These are phyloP conservation scores for Solanum commersonii DNA, from an alignment of 257 asterid species.

Conservation along the genomic window DNA sequence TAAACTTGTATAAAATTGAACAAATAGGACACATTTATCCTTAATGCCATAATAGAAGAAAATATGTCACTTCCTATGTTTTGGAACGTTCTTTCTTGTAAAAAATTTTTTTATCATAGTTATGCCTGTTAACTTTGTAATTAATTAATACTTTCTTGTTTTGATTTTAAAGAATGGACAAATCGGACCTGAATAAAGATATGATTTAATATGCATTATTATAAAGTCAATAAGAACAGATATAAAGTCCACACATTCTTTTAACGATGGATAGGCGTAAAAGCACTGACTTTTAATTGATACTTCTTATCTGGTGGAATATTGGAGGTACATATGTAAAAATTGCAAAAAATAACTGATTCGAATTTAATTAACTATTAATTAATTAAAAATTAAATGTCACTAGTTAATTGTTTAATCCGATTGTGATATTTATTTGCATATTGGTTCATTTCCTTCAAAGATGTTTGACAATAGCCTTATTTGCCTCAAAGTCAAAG, in stretches of 20 bases:
- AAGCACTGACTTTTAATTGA: background rate
- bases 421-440: background rate
- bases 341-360: too few relatives aligned
- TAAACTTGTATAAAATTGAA: too few relatives aligned
- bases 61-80: background rate
- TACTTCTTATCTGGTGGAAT: background rate
- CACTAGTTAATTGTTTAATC: background rate
- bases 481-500: background rate
- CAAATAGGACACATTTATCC: too few relatives aligned
- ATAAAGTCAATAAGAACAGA: background rate
- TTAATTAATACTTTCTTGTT: background rate
- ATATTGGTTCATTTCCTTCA: background rate
- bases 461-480: background rate
- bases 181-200: background rate
- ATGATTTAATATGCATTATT: background rate
- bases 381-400: background rate
- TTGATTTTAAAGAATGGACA: background rate
- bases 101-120: background rate
- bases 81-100: too few relatives aligned
- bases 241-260: background rate
- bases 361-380: background rate
- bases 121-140: background rate
- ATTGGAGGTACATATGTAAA: background rate
- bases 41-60: too few relatives aligned
- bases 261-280: background rate